Percentiles rank a stretch among this genome's conserved stretches.
Conservation (phyloP, 192 early-diverging fungal species). For the Pecoramyces ruminantium region DNA sequence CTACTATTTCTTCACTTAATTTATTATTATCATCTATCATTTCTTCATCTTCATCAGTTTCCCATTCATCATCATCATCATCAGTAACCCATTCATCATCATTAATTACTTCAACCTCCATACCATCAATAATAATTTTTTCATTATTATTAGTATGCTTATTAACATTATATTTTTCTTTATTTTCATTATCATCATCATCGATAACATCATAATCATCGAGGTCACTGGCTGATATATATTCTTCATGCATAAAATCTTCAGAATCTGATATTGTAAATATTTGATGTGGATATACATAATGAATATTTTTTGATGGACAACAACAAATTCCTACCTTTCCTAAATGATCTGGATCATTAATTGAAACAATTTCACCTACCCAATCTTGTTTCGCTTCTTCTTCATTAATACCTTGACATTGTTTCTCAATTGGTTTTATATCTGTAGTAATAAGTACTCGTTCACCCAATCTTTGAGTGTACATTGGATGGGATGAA, state of each 20-base stretch:
- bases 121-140: constrained; percentile 10
- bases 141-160: constrained; percentile 2
- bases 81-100: constrained; percentile 16
- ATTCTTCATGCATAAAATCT: not conserved
- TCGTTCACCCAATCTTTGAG: not conserved
- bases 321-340: not conserved
- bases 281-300: not conserved
- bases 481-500: not conserved
- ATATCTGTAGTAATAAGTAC: not conserved
- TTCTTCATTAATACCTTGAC: not conserved
- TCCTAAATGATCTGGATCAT: not conserved
- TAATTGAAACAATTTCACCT: not conserved
- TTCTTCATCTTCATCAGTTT: not conserved
- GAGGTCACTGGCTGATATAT: not conserved
- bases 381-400: not conserved
- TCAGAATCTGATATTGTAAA: not conserved
- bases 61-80: not conserved
- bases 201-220: not conserved
- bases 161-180: constrained; percentile 6
- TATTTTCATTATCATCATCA: not conserved
- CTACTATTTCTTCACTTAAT: no score
- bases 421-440: not conserved
- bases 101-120: constrained; percentile 8
- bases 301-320: not conserved
- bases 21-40: not conserved